Evolutionary conservation across 441 rosid genomes (phyloP).

Genomic region (Geranium incanum): DNA sequence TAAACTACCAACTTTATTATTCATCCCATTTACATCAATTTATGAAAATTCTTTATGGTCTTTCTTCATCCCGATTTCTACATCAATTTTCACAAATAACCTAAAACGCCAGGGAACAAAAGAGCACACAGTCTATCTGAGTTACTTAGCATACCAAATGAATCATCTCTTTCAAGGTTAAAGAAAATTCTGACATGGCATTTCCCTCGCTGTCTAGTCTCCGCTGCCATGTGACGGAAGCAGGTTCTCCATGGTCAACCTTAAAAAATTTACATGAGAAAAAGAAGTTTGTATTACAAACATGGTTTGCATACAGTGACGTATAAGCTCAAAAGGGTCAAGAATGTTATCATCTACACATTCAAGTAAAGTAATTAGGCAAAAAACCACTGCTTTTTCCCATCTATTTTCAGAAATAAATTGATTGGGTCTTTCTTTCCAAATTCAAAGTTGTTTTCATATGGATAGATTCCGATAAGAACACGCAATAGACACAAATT

Average conservation of each 20-base stretch:
- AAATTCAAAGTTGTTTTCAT: background rate
- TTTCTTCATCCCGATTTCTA: background rate
- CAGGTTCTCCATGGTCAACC: conserved; percentile 65
- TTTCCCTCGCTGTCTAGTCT: conserved; percentile 36
- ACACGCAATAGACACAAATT: background rate
- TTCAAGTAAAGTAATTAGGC: background rate
- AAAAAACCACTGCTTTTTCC: background rate
- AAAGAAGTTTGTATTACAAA: background rate
- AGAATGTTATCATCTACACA: background rate
- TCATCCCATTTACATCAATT: background rate
- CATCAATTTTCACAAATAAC: background rate
- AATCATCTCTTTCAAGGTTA: conserved; percentile 51
- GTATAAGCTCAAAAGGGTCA: conserved; percentile 1
- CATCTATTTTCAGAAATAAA: background rate
- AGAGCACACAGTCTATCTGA: conserved; percentile 1
- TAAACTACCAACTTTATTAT: background rate
- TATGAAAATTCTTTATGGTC: background rate
- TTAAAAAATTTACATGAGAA: conserved; percentile 20
- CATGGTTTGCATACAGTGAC: background rate
- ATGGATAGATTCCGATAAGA: background rate
- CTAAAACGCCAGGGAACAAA: background rate
- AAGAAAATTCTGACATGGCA: conserved; percentile 36
- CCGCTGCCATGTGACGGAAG: conserved; percentile 74
- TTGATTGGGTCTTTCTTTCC: background rate
- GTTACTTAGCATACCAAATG: conserved; percentile 44